Conservation (phyloP, 805 yeast species). For the Wickerhamomyces sydowiorum region DNA sequence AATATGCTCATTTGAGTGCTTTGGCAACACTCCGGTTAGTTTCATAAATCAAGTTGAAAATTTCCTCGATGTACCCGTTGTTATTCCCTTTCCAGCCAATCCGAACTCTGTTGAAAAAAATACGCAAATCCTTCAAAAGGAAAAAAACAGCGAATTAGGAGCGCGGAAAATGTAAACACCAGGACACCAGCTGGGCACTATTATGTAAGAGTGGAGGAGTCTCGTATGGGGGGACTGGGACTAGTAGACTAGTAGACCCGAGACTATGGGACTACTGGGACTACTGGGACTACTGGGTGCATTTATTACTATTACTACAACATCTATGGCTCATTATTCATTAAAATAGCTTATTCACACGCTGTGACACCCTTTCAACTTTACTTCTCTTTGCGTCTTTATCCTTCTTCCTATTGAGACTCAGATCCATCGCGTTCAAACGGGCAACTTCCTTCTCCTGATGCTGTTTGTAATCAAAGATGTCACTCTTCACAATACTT, state of each 20-base stretch:
- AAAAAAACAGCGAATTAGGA: neutral
- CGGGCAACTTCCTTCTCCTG: constrained; percentile 11
- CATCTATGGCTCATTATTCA: neutral
- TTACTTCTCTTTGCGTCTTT: constrained; percentile 9
- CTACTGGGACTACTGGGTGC: too few species aligned
- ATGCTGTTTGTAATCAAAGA: constrained; percentile 11
- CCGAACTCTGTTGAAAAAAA: too few species aligned
- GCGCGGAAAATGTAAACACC: neutral
- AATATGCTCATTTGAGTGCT: too few species aligned
- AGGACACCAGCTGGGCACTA: neutral
- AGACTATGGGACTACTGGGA: too few species aligned
- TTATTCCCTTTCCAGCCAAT: too few species aligned
- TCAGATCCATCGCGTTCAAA: constrained; percentile 17
- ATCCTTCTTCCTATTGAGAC: constrained; percentile 12
- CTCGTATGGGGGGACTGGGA: neutral
- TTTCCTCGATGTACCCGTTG: too few species aligned
- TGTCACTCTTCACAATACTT: constrained; percentile 4
- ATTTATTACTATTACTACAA: too few species aligned
- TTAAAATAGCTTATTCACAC: constrained; percentile 21
- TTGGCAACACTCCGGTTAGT: too few species aligned
- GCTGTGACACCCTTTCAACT: constrained; percentile 15
- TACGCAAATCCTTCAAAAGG: neutral
- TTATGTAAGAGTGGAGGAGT: neutral
- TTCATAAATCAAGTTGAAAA: too few species aligned
- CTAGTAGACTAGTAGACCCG: too few species aligned